Evolutionary conservation across 202 grass and related monocot species (phyloP).

Genomic region (Carex arenaria): DNA sequence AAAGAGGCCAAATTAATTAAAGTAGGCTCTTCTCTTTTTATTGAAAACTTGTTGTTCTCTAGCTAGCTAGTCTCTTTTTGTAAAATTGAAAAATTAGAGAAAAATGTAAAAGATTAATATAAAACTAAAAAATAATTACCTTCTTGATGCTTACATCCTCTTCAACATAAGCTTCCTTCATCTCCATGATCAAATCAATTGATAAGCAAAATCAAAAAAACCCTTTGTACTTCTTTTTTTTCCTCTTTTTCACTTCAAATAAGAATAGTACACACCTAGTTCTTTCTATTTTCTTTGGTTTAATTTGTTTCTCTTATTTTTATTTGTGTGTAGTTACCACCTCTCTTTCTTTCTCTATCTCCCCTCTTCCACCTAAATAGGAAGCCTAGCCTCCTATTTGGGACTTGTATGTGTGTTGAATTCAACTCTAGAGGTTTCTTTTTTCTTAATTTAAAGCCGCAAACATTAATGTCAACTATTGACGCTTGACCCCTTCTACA

Average conservation of each 20-base stretch:
- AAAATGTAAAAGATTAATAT: background rate
- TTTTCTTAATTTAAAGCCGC: conserved; percentile 20
- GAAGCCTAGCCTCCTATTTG: conserved; percentile 12
- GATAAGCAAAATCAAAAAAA: background rate
- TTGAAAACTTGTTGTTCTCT: background rate
- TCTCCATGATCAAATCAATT: conserved; percentile 18
- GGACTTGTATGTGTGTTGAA: conserved; percentile 19
- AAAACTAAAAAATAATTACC: conserved; percentile 20
- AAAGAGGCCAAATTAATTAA: background rate
- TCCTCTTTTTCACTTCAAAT: background rate
- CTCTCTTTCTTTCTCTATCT: conserved; percentile 12
- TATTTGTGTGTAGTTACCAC: background rate
- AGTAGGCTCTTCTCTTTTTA: background rate
- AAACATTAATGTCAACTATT: conserved; percentile 27
- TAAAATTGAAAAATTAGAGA: background rate
- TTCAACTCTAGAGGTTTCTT: conserved; percentile 4
- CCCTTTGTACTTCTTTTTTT: background rate
- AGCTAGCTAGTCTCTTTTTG: background rate
- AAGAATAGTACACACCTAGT: background rate
- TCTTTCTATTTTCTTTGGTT: background rate
- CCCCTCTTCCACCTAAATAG: conserved; percentile 14
- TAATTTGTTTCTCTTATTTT: background rate
- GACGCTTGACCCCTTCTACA: conserved; percentile 16
- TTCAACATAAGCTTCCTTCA: conserved; percentile 19
- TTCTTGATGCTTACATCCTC: conserved; percentile 19